phyloP scores from a whole-genome alignment of 2,329 filamentous ascomycete genomes.

The Aspergillus aculeatus region DNA sequence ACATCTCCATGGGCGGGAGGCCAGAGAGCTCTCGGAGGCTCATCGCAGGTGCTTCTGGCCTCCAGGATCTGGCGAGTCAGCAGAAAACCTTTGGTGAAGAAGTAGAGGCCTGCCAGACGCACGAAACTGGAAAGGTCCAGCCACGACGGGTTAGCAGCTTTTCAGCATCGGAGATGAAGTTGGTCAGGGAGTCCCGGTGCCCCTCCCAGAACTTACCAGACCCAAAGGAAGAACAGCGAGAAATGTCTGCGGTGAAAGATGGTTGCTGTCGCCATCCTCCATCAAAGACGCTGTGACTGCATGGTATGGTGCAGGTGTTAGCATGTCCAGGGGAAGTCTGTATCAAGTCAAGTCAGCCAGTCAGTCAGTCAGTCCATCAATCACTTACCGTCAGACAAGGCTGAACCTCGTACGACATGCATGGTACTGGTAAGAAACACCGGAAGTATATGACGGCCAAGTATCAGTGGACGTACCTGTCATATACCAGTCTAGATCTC shows the following conservation, averaged over 20 bases:
- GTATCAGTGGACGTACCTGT: neutral
- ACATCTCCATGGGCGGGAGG: slow-evolving; percentile 54
- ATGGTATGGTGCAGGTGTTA: too few species aligned
- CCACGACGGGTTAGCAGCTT: neutral
- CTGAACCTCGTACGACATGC: neutral
- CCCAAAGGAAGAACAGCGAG: neutral
- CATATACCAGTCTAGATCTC: neutral
- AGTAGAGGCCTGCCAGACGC: slow-evolving; percentile 27
- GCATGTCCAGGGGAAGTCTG: neutral
- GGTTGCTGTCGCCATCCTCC: neutral
- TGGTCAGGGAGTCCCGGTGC: too few species aligned
- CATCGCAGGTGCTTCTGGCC: slow-evolving; percentile 13
- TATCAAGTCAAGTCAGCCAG: neutral
- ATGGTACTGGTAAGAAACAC: too few species aligned
- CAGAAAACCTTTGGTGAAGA: slow-evolving; percentile 93
- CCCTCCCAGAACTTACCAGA: neutral
- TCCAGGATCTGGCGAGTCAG: slow-evolving; percentile 79
- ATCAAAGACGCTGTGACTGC: too few species aligned
- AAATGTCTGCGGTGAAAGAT: neutral
- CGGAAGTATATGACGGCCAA: neutral
- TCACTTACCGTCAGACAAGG: neutral
- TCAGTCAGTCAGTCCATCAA: neutral
- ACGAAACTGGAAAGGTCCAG: neutral
- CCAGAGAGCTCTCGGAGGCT: neutral
- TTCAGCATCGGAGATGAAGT: neutral